Percentiles rank a stretch among this genome's conserved stretches.
Conservation (phyloP, 345 rosid species). For the Populus nigra region DNA sequence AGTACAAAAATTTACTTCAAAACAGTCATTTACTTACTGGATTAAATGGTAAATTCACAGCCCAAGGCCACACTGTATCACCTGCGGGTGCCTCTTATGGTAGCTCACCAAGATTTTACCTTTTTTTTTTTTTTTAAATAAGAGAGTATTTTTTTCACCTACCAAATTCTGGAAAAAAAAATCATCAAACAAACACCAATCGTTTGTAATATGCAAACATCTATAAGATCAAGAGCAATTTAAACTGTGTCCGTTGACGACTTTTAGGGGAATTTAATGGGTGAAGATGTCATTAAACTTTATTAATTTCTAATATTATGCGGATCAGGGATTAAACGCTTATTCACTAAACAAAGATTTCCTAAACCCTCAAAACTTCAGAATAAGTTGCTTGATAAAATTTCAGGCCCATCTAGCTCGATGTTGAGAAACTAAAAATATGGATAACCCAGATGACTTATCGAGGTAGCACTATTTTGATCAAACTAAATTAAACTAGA, state of each 20-base stretch:
- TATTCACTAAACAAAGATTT: not conserved
- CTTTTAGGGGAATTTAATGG: not conserved
- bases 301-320: not conserved
- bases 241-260: not conserved
- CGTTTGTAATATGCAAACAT: too few species aligned
- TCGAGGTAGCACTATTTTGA: not conserved
- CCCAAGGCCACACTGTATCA: not conserved
- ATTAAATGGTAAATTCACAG: too few species aligned
- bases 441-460: not conserved
- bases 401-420: not conserved
- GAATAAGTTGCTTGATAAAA: not conserved
- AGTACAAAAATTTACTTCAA: too few species aligned
- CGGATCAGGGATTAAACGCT: too few species aligned
- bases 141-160: not conserved
- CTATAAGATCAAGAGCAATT: not conserved
- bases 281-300: not conserved
- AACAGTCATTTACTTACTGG: too few species aligned
- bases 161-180: not conserved
- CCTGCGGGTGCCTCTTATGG: not conserved
- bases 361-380: not conserved
- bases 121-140: too few species aligned
- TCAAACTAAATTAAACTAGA: too few species aligned
- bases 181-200: not conserved
- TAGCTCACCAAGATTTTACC: not conserved
- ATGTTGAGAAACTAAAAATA: not conserved